Conservation (phyloP, 2,329 filamentous ascomycete species). For the Diaporthe vexans region DNA sequence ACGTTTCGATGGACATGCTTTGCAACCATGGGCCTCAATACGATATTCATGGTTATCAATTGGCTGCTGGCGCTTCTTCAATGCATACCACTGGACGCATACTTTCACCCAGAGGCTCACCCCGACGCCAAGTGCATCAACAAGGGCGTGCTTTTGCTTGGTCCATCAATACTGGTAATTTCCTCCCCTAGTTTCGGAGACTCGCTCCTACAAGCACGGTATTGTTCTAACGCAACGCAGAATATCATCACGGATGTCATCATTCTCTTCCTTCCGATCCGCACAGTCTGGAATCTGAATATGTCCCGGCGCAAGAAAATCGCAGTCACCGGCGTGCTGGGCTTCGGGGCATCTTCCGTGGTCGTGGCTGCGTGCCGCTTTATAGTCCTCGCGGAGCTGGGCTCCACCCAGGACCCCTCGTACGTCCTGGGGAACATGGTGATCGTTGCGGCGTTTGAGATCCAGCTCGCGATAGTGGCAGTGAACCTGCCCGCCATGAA, state of each 20-base stretch:
- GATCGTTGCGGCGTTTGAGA: conserved; percentile 37
- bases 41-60: conserved; percentile 2
- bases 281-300: conserved; percentile 34
- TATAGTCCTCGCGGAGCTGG: conserved; percentile 27
- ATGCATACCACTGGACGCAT: conserved; percentile 1
- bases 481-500: conserved; percentile 37
- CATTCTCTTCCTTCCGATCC: conserved; percentile 38
- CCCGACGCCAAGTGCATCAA: conserved; percentile 2
- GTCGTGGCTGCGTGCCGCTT: conserved; percentile 31
- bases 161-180: background rate
- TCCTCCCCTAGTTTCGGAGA: too few species aligned
- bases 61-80: conserved; percentile 10
- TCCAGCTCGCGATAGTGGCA: conserved; percentile 35
- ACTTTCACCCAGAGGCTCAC: background rate
- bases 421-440: conserved; percentile 38
- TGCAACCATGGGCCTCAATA: conserved; percentile 2
- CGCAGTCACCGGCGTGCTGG: conserved; percentile 32
- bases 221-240: background rate
- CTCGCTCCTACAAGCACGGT: too few species aligned
- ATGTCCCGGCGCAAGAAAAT: conserved; percentile 36
- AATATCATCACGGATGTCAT: conserved; percentile 36
- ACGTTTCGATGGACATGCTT: background rate
- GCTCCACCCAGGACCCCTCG: conserved; percentile 6
- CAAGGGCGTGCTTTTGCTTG: background rate
- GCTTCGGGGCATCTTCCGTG: conserved; percentile 37